A percentile compares a stretch with the other conserved stretches of the same genome.
Conservation (phyloP, 495 filamentous ascomycete species). For the Pyrenopolyporus hunteri region DNA sequence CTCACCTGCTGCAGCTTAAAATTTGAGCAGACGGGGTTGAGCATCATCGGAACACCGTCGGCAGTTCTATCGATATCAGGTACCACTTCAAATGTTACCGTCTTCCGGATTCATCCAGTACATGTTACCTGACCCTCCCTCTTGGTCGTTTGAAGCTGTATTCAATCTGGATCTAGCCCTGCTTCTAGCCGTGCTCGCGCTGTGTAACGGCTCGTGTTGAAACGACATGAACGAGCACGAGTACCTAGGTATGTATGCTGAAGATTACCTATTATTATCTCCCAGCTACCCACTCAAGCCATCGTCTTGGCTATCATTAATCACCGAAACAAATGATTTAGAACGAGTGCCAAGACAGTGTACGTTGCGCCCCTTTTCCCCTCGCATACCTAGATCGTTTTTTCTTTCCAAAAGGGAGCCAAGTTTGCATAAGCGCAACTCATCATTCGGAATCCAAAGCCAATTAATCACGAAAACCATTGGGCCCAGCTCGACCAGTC, state of each 20-base stretch:
- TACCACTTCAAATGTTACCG: slow-evolving; percentile 28
- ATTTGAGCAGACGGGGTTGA: slow-evolving; percentile 32
- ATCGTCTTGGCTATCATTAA: slow-evolving; percentile 1
- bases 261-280: neutral
- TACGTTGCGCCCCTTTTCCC: slow-evolving; percentile 11
- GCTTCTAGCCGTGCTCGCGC: slow-evolving; percentile 31
- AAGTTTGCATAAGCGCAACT: slow-evolving; percentile 35
- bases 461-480: slow-evolving; percentile 32
- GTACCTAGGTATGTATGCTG: neutral
- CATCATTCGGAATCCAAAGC: slow-evolving; percentile 33
- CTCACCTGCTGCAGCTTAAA: slow-evolving; percentile 26
- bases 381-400: slow-evolving; percentile 8
- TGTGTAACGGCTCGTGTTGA: slow-evolving; percentile 23
- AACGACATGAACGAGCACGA: slow-evolving; percentile 13
- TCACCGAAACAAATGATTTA: slow-evolving; percentile 16
- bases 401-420: slow-evolving; percentile 13
- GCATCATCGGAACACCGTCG: slow-evolving; percentile 36
- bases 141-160: slow-evolving; percentile 29
- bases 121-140: slow-evolving; percentile 20
- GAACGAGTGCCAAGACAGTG: slow-evolving; percentile 24
- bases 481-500: slow-evolving; percentile 30
- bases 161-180: slow-evolving; percentile 26
- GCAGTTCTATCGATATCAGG: slow-evolving; percentile 26
- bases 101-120: slow-evolving; percentile 29
- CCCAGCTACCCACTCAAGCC: neutral